A percentile compares a stretch with the other conserved stretches of the same genome.
Conservation (phyloP, 352 stramenopile genomes). For the Pythium aquatile region DNA sequence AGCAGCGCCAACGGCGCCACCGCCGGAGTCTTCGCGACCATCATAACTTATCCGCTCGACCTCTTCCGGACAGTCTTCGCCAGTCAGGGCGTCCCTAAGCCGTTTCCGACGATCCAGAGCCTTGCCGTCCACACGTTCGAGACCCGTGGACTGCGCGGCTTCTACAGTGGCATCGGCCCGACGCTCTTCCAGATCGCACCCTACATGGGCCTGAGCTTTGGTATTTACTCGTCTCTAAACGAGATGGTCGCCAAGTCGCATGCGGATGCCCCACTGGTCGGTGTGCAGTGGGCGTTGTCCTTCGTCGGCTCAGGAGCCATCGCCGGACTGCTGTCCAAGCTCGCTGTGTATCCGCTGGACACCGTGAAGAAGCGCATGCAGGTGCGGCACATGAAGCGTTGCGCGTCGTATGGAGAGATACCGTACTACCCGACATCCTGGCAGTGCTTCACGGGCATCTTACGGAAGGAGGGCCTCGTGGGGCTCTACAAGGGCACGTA, state of each 20-base stretch:
- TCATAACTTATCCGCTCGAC: constrained; percentile 94
- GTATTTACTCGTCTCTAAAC: constrained; percentile 85
- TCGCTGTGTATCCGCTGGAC: constrained; percentile 93
- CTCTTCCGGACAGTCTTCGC: constrained; percentile 94
- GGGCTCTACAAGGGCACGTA: constrained; percentile 81
- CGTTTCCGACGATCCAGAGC: constrained; percentile 72
- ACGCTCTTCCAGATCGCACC: constrained; percentile 92
- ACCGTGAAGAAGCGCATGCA: constrained; percentile 97
- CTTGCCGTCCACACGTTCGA: constrained; percentile 74
- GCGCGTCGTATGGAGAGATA: constrained; percentile 60
- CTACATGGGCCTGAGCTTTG: constrained; percentile 96
- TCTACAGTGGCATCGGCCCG: constrained; percentile 89
- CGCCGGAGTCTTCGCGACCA: constrained; percentile 85
- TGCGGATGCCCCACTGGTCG: constrained; percentile 16
- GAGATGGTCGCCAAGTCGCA: constrained; percentile 29
- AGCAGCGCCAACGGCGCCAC: constrained; percentile 83
- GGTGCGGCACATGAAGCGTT: constrained; percentile 71
- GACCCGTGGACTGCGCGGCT: constrained; percentile 71
- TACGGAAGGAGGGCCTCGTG: constrained; percentile 55
- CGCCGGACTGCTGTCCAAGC: constrained; percentile 89
- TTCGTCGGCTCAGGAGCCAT: constrained; percentile 80
- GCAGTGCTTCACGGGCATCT: constrained; percentile 57
- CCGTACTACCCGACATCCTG: constrained; percentile 63
- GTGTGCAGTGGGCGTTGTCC: constrained; percentile 41
- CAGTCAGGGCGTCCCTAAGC: constrained; percentile 83